Evolutionary conservation across 2,329 filamentous ascomycete species (phyloP), one percentile per base, ranked within the genome.

Genomic region (Epichloe typhina): DNA sequence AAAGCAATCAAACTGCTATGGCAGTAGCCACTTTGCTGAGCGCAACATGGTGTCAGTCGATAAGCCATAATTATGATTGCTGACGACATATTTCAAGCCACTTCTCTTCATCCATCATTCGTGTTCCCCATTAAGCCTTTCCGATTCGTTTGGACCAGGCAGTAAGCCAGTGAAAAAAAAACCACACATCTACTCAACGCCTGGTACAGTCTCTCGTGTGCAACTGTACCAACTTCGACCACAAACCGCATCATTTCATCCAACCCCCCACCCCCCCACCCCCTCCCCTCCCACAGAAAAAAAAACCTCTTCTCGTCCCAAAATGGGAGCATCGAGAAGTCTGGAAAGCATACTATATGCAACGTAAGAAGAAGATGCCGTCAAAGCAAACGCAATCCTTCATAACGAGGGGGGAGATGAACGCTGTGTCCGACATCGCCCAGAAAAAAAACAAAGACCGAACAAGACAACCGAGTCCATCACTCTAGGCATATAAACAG

Each of bases 201-300:
- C 60, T 55, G 54, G 54, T 58, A 61, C 55, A 62, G 53, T 45
- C 52, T 53, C 39, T 58, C 58, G 55, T 58, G 51, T 56, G 55
- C 59, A 53, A 53, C 57, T 60, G 54, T 61, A 58, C 53, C 52
- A 55, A 57, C 54, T 51, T 54, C 11, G 49, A 19, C 17, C 33
- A 6, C 37, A n/a, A 41, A 51, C 23, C 9, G n/a, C 31, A 42
- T 36, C 8, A 35, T 52, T 56, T 62, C 66, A 69, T 3, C 43
- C 31, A 36, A 21, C 6, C 11, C 21, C 21, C 23, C 33, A 6
- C 3, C 9, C 6, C 13, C 4, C 21, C 4, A 4, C 4, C 21
- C 21, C 4, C 21, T 4, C 4, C 21, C 4, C 21, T 5, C 21
- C 4, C 4, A 3, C 19, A 11, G 8, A 35, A 21, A 33, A 26